Evolutionary conservation across 192 early-diverging fungal genomes (phyloP).

Genomic region (Dimargaris xerosporica): DNA sequence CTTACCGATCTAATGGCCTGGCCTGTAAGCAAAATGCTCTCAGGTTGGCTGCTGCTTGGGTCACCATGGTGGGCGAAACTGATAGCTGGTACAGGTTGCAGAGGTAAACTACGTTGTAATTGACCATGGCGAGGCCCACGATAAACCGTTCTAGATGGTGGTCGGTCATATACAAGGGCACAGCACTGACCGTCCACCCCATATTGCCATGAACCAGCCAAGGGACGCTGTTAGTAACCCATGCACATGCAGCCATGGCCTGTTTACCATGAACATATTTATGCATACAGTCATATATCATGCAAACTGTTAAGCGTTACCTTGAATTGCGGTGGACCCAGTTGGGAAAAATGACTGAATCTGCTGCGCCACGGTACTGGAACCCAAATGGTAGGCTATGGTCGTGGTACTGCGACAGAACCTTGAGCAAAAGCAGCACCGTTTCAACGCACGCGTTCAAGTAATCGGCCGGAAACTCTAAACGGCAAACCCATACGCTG

Average conservation of each 20-base stretch:
- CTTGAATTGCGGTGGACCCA: not conserved
- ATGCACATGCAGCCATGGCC: too few relatives aligned
- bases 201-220: too few relatives aligned
- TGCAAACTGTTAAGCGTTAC: not conserved
- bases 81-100: not conserved
- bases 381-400: constrained; percentile 20
- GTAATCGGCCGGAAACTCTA: constrained; percentile 27
- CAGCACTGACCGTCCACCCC: not conserved
- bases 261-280: too few relatives aligned
- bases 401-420: constrained; percentile 25
- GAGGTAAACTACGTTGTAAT: constrained; percentile 1
- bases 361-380: not conserved
- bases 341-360: constrained; percentile 3
- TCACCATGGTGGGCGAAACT: not conserved
- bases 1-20: too few relatives aligned
- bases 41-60: constrained; percentile 2
- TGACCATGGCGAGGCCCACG: constrained; percentile 10
- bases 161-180: constrained; percentile 11
- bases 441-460: constrained; percentile 28
- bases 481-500: not conserved
- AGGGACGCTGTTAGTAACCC: too few relatives aligned
- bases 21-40: not conserved
- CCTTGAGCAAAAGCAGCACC: constrained; percentile 24
- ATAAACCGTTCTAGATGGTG: constrained; percentile 9
- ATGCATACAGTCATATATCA: not conserved